Conservation (phyloP, 2,329 filamentous ascomycete species). For the Thelonectria discophora region DNA sequence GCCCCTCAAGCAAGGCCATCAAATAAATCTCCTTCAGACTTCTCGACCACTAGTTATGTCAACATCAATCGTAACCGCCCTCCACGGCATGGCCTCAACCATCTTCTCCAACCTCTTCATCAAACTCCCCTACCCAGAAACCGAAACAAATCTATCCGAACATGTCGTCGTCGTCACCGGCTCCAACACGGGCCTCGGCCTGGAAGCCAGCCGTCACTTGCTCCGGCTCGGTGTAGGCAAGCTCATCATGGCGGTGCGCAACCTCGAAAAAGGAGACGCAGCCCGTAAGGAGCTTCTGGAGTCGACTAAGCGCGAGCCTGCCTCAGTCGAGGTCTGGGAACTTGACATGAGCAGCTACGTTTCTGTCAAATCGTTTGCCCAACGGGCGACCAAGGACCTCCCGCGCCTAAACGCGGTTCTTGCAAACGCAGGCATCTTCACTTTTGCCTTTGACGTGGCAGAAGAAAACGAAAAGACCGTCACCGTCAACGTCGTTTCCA, state of each 20-base stretch:
- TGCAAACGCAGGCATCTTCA: conserved; percentile 52
- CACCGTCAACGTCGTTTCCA: conserved; percentile 44
- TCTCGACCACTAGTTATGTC: neutral
- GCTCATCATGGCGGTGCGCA: conserved; percentile 51
- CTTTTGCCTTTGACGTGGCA: conserved; percentile 18
- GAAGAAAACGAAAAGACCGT: conserved; percentile 61
- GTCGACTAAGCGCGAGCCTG: neutral
- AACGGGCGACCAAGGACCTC: conserved; percentile 38
- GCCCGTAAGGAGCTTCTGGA: conserved; percentile 48
- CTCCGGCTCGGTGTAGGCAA: conserved; percentile 43
- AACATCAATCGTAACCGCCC: conserved; percentile 29
- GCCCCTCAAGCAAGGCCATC: neutral
- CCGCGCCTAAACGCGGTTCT: conserved; percentile 55
- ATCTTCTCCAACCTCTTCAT: conserved; percentile 35
- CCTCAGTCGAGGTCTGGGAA: conserved; percentile 55
- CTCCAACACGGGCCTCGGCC: conserved; percentile 52
- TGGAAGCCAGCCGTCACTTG: conserved; percentile 49
- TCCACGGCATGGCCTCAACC: conserved; percentile 22
- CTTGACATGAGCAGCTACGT: conserved; percentile 58
- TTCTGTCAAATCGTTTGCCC: conserved; percentile 54
- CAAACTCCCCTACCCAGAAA: conserved; percentile 35
- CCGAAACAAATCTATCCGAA: conserved; percentile 31
- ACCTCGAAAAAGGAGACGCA: conserved; percentile 51
- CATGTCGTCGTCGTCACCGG: conserved; percentile 52
- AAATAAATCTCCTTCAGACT: neutral